phyloP scores from a whole-genome alignment of 441 rosid genomes.

The Breynia disticha region DNA sequence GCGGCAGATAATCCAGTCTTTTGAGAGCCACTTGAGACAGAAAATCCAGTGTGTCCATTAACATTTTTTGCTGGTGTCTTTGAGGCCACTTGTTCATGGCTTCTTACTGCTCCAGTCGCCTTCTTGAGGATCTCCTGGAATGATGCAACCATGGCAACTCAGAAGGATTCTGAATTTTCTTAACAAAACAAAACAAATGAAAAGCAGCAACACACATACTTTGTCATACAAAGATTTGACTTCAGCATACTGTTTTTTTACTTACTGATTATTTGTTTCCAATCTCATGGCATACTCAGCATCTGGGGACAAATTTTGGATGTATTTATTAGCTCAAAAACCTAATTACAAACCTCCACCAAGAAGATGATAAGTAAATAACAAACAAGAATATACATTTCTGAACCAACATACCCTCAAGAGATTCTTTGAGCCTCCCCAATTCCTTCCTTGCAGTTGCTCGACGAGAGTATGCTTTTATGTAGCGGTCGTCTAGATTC shows the following conservation, averaged over 20 bases:
- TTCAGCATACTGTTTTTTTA: slow-evolving; percentile 70
- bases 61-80: slow-evolving; percentile 26
- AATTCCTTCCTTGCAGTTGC: slow-evolving; percentile 84
- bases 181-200: not conserved
- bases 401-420: slow-evolving; percentile 45
- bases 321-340: slow-evolving; percentile 17
- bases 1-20: slow-evolving; percentile 26
- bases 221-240: slow-evolving; percentile 62
- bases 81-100: slow-evolving; percentile 28
- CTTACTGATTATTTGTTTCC: slow-evolving; percentile 79
- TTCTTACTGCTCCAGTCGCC: slow-evolving; percentile 46
- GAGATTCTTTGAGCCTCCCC: slow-evolving; percentile 56
- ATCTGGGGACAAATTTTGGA: slow-evolving; percentile 45
- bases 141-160: slow-evolving; percentile 6
- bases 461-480: slow-evolving; percentile 87
- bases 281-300: slow-evolving; percentile 74
- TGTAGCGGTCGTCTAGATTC: slow-evolving; percentile 78
- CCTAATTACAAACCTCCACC: slow-evolving; percentile 6
- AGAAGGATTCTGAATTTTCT: slow-evolving; percentile 6
- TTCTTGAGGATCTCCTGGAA: slow-evolving; percentile 56
- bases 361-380: not conserved
- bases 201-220: slow-evolving; percentile 25
- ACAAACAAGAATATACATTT: slow-evolving; percentile 1
- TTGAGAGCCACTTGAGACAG: slow-evolving; percentile 28
- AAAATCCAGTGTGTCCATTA: slow-evolving; percentile 23